These are phyloP conservation scores for Ophiostoma himal-ulmi DNA, from an alignment of 2,329 filamentous ascomycete species.

Conservation along the genomic window DNA sequence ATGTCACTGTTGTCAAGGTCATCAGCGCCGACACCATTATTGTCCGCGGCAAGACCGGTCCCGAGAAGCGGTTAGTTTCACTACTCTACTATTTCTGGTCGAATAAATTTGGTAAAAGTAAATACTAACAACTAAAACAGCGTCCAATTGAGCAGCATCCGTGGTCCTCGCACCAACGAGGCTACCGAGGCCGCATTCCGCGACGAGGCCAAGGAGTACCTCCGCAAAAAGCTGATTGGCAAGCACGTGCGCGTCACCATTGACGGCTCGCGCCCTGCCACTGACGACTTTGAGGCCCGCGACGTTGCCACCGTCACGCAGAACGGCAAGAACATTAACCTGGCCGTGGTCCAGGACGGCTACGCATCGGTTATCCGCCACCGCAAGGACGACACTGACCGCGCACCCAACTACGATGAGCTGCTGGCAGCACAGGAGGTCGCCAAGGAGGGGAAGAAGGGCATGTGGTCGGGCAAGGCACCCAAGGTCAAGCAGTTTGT, in stretches of 20 bases:
- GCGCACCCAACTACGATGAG: conserved; percentile 90
- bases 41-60: conserved; percentile 75
- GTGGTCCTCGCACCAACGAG: conserved; percentile 85
- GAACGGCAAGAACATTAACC: conserved; percentile 79
- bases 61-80: conserved; percentile 61
- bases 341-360: conserved; percentile 82
- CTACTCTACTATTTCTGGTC: not conserved
- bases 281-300: conserved; percentile 85
- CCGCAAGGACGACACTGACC: conserved; percentile 87
- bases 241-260: conserved; percentile 88
- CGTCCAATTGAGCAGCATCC: conserved; percentile 85
- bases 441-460: conserved; percentile 82
- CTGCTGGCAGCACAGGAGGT: conserved; percentile 71
- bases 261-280: conserved; percentile 84
- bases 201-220: conserved; percentile 91
- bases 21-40: conserved; percentile 85
- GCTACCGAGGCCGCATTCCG: conserved; percentile 81
- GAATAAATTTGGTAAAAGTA: not conserved
- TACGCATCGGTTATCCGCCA: conserved; percentile 93
- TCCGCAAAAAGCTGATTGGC: conserved; percentile 88
- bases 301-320: conserved; percentile 85
- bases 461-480: conserved; percentile 89
- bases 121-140: conserved; percentile 19
- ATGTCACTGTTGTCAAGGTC: conserved; percentile 79
- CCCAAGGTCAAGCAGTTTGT: conserved; percentile 72